A percentile compares a stretch with the other conserved stretches of the same genome.
phyloP scores from a whole-genome alignment of 2,329 filamentous ascomycete species.

The Aschersonia sp. region DNA sequence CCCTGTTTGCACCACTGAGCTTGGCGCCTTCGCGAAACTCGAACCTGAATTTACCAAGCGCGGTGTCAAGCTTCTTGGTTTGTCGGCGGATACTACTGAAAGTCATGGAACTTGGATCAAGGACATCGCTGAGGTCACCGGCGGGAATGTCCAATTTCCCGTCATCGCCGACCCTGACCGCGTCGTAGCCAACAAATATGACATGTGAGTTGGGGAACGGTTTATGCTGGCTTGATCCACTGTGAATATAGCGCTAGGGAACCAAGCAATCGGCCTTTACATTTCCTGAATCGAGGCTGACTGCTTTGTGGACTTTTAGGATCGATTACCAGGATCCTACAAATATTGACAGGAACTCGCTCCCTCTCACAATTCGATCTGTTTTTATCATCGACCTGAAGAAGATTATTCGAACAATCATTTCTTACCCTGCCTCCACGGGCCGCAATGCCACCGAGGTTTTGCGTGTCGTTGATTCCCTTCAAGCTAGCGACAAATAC shows the following conservation, averaged over 20 bases:
- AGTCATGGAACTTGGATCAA: constrained; percentile 83
- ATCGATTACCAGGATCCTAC: constrained; percentile 68
- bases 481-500: constrained; percentile 77
- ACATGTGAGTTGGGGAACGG: constrained; percentile 43
- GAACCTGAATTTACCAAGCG: constrained; percentile 78
- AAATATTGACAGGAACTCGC: constrained; percentile 68
- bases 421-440: constrained; percentile 84
- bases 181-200: constrained; percentile 61
- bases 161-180: constrained; percentile 71
- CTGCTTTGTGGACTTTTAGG: constrained; percentile 21
- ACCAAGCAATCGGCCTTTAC: no score
- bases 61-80: constrained; percentile 79
- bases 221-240: no score
- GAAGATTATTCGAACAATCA: constrained; percentile 85
- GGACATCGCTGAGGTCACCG: constrained; percentile 70
- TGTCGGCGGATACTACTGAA: constrained; percentile 73
- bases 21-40: constrained; percentile 83
- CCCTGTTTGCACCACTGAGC: constrained; percentile 89
- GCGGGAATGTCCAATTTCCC: constrained; percentile 56
- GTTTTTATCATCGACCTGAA: constrained; percentile 90
- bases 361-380: constrained; percentile 86
- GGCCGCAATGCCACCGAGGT: constrained; percentile 73
- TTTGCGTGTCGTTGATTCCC: constrained; percentile 62
- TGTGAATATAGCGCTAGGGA: no score
- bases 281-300: not conserved